Evolutionary conservation across 2,329 filamentous ascomycete genomes (phyloP), one percentile per base, ranked within the genome.

Genomic region (Talaromyces sp.): DNA sequence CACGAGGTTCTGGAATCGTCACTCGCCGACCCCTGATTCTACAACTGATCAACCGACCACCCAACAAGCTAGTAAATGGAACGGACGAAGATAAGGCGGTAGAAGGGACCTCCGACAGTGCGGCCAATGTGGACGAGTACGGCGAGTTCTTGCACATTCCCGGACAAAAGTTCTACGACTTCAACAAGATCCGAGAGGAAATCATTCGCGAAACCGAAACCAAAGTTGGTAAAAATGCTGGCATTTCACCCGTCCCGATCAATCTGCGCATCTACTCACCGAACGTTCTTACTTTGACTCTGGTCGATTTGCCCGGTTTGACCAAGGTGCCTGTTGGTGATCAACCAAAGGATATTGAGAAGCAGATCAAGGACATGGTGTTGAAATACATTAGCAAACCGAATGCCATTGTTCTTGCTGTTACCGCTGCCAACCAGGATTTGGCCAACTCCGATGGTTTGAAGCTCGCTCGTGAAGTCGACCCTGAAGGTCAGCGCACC

Each of bases 61-160:
- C 88, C 72, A 81, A 58, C 19, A 87, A 90, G 74, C 82, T 87
- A 76, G 71, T 82, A 67, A 97, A 97, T 78, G 92, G 93, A 64
- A 85, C 88, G 66, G 85, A 87, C 69, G 84, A 86, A 59, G 87
- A 90, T 56, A 82, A 84, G 67, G 75, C 92, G 71, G 60, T 80
- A 31, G 65, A 87, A 66, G 82, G 83, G 66, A 88, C 87, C 63
- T 88, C 85, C 70, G 95, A 98, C 79, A 90, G 91, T 78, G 90
- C 93, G 71, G 92, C 93, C 74, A 99, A 99, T 79, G 79, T 86
- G 22, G 93, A 98, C 76, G 95, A 99, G 80, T 99, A 96, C 92
- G 95, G 94, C 83, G 95, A 99, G 84, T 99, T 99, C 81, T 84
- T 99, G 69, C 95, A 99, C 79, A 91, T 99, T 69, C 94, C 95